These are phyloP conservation scores for Ramichloridium luteum DNA, from an alignment of 2,329 filamentous ascomycete genomes.

Conservation along the genomic window DNA sequence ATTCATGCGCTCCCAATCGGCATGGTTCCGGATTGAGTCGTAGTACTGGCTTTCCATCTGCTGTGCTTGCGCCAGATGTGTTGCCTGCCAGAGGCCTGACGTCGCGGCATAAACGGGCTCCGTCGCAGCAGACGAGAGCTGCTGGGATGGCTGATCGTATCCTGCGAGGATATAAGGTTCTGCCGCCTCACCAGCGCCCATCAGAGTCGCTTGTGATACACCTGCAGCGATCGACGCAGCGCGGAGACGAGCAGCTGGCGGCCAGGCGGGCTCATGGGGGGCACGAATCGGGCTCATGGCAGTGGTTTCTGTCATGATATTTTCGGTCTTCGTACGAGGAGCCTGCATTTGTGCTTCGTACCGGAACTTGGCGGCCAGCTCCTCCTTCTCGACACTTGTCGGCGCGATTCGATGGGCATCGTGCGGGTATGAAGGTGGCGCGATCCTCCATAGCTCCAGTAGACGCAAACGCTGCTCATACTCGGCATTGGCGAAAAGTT, in stretches of 20 bases:
- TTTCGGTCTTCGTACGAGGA: constrained; percentile 15
- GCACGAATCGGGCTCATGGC: constrained; percentile 18
- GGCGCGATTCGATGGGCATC: constrained; percentile 41
- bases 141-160: constrained; percentile 59
- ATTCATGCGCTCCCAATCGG: constrained; percentile 39
- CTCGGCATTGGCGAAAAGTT: constrained; percentile 66
- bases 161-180: constrained; percentile 80
- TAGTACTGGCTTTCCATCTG: constrained; percentile 59
- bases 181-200: constrained; percentile 25
- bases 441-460: constrained; percentile 76
- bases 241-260: constrained; percentile 19
- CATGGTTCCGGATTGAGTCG: constrained; percentile 41
- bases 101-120: constrained; percentile 54
- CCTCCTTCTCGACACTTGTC: constrained; percentile 43
- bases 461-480: constrained; percentile 60
- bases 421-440: constrained; percentile 50
- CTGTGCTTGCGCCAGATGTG: constrained; percentile 19
- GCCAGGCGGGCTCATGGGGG: constrained; percentile 17
- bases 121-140: constrained; percentile 43
- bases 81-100: constrained; percentile 29
- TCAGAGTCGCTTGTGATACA: constrained; percentile 23
- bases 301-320: constrained; percentile 16
- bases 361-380: constrained; percentile 44
- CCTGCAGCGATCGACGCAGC: constrained; percentile 18
- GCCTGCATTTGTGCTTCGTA: constrained; percentile 39